These are phyloP conservation scores for Diaporthe citrichinensis DNA, from an alignment of 2,329 filamentous ascomycete species.

Conservation along the genomic window DNA sequence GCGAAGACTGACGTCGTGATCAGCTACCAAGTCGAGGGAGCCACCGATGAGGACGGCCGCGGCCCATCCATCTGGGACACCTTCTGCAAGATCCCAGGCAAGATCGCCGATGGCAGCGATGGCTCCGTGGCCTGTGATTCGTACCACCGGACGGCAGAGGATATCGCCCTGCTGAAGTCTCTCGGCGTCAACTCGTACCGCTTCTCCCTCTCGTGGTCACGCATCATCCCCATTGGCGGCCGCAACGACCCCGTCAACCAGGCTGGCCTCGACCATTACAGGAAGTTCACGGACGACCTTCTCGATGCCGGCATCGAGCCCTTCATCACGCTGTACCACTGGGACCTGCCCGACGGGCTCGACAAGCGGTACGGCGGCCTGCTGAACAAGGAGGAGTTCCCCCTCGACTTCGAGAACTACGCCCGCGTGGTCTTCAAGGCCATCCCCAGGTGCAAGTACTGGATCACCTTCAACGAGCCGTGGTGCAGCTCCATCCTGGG, in stretches of 20 bases:
- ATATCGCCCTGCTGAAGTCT: constrained; percentile 82
- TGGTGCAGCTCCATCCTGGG: constrained; percentile 88
- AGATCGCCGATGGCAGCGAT: constrained; percentile 83
- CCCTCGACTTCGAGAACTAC: constrained; percentile 84
- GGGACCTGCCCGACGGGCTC: constrained; percentile 86
- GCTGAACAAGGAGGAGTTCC: constrained; percentile 85
- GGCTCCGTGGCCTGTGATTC: constrained; percentile 88
- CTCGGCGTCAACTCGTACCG: constrained; percentile 83
- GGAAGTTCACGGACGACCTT: constrained; percentile 83
- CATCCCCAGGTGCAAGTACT: constrained; percentile 84
- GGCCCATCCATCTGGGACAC: constrained; percentile 90
- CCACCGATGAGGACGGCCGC: constrained; percentile 80
- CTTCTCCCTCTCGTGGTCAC: constrained; percentile 88
- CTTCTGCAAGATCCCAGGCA: constrained; percentile 86
- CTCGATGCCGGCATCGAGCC: constrained; percentile 82
- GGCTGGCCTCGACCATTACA: constrained; percentile 82
- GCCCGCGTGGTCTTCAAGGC: constrained; percentile 82
- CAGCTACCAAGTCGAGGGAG: constrained; percentile 92
- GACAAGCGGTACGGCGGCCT: constrained; percentile 87
- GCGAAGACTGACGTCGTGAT: not conserved
- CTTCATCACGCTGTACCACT: constrained; percentile 88
- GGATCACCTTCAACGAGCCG: constrained; percentile 94
- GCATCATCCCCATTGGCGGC: constrained; percentile 88
- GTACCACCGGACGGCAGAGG: constrained; percentile 83
- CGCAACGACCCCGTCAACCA: constrained; percentile 86